Base-by-base conservation (phyloP, 148 eudicot genomes). In the Pharnaceum exiguum region DNA sequence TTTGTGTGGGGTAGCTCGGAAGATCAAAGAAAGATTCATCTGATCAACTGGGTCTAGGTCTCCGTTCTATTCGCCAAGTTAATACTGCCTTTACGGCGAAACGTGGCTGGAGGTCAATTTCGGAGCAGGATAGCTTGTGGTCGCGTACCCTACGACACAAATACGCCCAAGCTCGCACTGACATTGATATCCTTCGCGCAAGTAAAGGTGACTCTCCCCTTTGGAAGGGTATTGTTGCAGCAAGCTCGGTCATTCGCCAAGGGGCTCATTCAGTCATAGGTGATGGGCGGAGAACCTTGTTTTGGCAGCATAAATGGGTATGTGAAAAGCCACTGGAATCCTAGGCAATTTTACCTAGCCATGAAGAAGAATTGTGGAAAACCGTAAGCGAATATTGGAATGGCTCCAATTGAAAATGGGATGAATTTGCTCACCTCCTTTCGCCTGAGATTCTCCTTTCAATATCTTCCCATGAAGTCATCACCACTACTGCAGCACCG, bases 1-100 rank as follows among this genome's bases (percentile, higher is more conserved):
- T 57, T 57, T 42, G 5, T 57, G 0, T 57, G 37, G 62, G 62
- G 62, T 7, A 17, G 47, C n/a, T n/a, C 16, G 7, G 37, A 57
- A 2, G n/a, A 42, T 0, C 13, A 17, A 9, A 3, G 16, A 4
- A 27, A 27, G 4, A 2, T 43, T 10, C 62, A 57, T 5, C 17
- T 57, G 0, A 0, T 43, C 0, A 0, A 30, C 0, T 57, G 62
- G 62, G 50, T 0, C n/a, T 43, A 0, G 32, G 35, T 1, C 7
- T 56, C 0, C 12, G 23, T 1, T n/a, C 32, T 4, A 17, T 7
- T 2, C 16, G 38, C 11, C 38, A 42, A 19, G 17, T 18, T 2
- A 43, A 43, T 30, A 10, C 35, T 0, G 27, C 42, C 0, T 32
- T 53, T 1, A 16, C 17, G 1, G 1, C 44, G 5, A 39, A 39